Evolutionary conservation across 164 flowering plant species (phyloP).

Genomic region (Umbellularia californica): DNA sequence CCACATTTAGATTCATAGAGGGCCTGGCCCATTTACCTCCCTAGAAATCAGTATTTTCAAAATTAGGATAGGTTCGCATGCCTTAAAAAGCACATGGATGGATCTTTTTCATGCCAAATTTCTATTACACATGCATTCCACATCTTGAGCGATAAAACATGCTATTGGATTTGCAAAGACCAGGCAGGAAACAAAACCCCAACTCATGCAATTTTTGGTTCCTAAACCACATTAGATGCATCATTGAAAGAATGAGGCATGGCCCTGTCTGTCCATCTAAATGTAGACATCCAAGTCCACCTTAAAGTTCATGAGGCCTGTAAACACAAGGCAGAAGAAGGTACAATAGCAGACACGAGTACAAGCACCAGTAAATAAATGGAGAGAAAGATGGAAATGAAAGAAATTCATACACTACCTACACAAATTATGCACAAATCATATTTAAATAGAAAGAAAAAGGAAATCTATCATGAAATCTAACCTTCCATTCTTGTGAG

Average conservation of each 20-base stretch:
- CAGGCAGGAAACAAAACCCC: not conserved
- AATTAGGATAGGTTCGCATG: too few relatives aligned
- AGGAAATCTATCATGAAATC: conserved; percentile 4
- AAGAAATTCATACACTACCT: not conserved
- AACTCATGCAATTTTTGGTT: not conserved
- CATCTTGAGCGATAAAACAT: not conserved
- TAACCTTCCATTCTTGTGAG: conserved; percentile 97
- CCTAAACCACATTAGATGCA: too few relatives aligned
- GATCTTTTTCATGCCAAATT: not conserved
- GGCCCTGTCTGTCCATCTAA: not conserved
- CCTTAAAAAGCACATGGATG: not conserved
- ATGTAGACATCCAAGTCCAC: not conserved
- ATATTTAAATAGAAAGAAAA: not conserved
- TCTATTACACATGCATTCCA: not conserved
- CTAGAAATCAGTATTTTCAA: too few relatives aligned
- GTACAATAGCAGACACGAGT: not conserved
- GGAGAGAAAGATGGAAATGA: not conserved
- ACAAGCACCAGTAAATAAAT: not conserved
- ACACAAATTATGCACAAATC: not conserved
- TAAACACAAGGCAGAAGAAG: not conserved
- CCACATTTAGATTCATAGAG: too few relatives aligned
- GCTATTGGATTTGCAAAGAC: not conserved
- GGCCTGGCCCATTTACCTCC: too few relatives aligned
- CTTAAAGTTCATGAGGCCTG: not conserved
- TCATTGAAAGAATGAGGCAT: not conserved